A percentile compares a stretch with the other conserved stretches of the same genome.
phyloP scores from a whole-genome alignment of 257 asterid genomes.

The Orobanche coerulescens region DNA sequence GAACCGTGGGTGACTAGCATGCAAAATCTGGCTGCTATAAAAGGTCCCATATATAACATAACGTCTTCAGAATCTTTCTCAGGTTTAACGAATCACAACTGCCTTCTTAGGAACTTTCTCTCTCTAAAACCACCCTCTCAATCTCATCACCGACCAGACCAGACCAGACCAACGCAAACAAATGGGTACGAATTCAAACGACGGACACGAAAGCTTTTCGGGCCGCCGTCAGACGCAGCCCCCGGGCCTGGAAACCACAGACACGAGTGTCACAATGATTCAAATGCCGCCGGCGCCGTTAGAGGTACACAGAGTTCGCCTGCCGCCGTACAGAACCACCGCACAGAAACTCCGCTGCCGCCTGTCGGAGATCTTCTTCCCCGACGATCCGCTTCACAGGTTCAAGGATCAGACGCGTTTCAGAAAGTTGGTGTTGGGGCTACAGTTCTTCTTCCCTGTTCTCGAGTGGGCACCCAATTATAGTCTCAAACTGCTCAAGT shows the following conservation, averaged over 20 bases:
- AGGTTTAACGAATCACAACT: no score
- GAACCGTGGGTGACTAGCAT: no score
- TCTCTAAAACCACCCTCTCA: no score
- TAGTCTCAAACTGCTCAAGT: conserved; percentile 35
- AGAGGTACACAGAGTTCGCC: conserved; percentile 54
- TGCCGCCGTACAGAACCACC: conserved; percentile 65
- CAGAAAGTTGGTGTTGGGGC: conserved; percentile 41
- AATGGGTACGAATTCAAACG: conserved; percentile 49
- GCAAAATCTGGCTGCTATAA: no score
- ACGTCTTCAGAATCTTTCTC: no score
- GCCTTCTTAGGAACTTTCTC: no score
- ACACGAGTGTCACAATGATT: not conserved
- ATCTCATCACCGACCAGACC: no score
- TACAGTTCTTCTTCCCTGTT: conserved; percentile 72
- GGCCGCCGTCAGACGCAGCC: conserved; percentile 23
- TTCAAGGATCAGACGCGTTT: conserved; percentile 63
- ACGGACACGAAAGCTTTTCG: conserved; percentile 44
- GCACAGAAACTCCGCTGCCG: conserved; percentile 56
- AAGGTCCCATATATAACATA: no score
- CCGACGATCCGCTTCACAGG: conserved; percentile 78
- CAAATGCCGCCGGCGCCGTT: conserved; percentile 4
- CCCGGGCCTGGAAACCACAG: conserved; percentile 16
- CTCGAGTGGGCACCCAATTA: conserved; percentile 77
- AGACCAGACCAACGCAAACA: not conserved
- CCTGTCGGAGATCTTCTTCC: conserved; percentile 76